These are phyloP conservation scores for Micractinium conductrix DNA, from an alignment of 139 green algal species.

Conservation along the genomic window DNA sequence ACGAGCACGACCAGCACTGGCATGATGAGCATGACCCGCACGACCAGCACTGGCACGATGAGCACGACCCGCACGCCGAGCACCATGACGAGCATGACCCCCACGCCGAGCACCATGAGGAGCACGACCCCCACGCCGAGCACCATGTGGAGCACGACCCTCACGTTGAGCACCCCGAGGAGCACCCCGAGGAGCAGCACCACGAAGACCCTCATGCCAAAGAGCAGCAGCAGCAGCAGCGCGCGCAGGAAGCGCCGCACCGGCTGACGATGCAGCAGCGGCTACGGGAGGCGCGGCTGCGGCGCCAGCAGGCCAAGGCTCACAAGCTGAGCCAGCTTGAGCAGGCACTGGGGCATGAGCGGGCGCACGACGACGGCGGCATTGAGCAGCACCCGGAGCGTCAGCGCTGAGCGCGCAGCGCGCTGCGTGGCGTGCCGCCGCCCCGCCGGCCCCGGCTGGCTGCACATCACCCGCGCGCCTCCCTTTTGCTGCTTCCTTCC, in stretches of 20 bases:
- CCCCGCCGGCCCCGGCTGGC: not conserved
- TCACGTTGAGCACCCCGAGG: not conserved
- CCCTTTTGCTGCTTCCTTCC: too few relatives aligned
- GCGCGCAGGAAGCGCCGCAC: not conserved
- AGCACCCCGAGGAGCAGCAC: too few relatives aligned
- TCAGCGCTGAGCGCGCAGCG: not conserved
- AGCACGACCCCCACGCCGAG: not conserved
- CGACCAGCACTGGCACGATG: not conserved
- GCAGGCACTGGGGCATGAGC: constrained; percentile 19
- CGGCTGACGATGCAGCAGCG: constrained; percentile 7
- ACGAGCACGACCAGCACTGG: not conserved
- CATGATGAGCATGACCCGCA: not conserved
- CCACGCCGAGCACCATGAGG: not conserved
- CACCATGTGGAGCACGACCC: not conserved
- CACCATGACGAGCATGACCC: not conserved
- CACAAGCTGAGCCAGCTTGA: constrained; percentile 33
- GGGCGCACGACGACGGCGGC: not conserved
- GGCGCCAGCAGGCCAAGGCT: not conserved
- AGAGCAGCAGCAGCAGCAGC: not conserved
- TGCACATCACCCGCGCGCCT: too few relatives aligned
- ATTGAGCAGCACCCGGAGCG: constrained; percentile 30
- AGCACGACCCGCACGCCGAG: not conserved
- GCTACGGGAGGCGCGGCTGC: constrained; percentile 7
- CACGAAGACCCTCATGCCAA: not conserved
- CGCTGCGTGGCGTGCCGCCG: not conserved